Evolutionary conservation across 140 eudicot species (phyloP).

Genomic region (Flaveria floridana): DNA sequence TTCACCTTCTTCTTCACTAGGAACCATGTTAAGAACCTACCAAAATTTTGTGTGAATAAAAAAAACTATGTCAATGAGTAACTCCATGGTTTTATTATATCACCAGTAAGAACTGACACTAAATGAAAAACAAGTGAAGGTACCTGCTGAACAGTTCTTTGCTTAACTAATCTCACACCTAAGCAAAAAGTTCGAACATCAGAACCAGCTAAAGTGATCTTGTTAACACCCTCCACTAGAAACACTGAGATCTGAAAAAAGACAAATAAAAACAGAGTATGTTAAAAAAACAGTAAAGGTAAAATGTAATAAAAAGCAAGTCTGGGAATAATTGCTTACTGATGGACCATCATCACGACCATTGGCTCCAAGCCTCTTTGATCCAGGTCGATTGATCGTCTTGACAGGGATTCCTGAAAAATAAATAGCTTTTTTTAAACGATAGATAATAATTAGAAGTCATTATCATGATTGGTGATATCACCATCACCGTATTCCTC

Average conservation of each 20-base stretch:
- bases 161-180: constrained; percentile 73
- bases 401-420: constrained; percentile 59
- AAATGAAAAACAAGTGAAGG: constrained; percentile 5
- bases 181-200: constrained; percentile 72
- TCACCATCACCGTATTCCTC: constrained; percentile 14
- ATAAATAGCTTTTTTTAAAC: constrained; percentile 4
- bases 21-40: constrained; percentile 73
- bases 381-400: constrained; percentile 75
- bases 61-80: neutral
- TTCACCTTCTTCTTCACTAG: constrained; percentile 82
- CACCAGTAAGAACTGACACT: neutral
- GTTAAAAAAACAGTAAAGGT: neutral
- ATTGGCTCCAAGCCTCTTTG: constrained; percentile 78
- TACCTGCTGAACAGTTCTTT: constrained; percentile 67
- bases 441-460: neutral
- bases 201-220: constrained; percentile 53
- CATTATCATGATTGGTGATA: constrained; percentile 18
- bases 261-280: constrained; percentile 14
- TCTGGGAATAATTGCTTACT: constrained; percentile 46
- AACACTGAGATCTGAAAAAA: constrained; percentile 52
- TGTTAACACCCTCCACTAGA: constrained; percentile 61
- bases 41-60: constrained; percentile 7
- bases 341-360: constrained; percentile 88
- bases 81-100: neutral
- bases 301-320: constrained; percentile 8